phyloP scores from a whole-genome alignment of 2,329 filamentous ascomycete species.

The Colletotrichum sp. region DNA sequence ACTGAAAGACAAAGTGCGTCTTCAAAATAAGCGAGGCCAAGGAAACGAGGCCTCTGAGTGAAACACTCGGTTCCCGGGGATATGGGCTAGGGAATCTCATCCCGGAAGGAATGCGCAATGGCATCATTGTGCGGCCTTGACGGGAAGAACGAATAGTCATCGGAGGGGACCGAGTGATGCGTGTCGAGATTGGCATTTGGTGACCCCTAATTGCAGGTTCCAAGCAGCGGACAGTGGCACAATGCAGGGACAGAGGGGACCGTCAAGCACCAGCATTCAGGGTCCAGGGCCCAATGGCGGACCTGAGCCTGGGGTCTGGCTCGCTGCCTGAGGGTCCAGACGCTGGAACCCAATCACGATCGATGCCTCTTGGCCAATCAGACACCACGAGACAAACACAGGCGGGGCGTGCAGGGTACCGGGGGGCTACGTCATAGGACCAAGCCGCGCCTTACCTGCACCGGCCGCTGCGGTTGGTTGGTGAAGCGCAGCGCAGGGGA shows the following conservation, averaged over 20 bases:
- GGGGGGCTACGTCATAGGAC: background rate
- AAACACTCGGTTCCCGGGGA: background rate
- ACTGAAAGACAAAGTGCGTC: background rate
- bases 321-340: background rate
- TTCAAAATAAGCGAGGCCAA: background rate
- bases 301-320: background rate
- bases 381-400: background rate
- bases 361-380: background rate
- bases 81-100: background rate
- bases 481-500: background rate
- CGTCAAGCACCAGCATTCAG: background rate
- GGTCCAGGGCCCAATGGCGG: constrained; percentile 1
- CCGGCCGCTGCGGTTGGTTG: background rate
- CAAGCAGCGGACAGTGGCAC: background rate
- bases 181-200: background rate
- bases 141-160: background rate
- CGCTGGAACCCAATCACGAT: background rate
- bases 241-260: background rate
- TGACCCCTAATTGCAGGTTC: background rate
- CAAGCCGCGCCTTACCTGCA: background rate
- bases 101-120: background rate
- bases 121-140: background rate
- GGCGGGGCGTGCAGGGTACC: background rate
- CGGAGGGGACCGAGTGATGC: background rate
- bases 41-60: background rate